Percentiles rank a stretch among this genome's conserved stretches.
These are phyloP conservation scores for Phanerodontia chrysosporium DNA, from an alignment of 768 basidiomycete species.

Conservation along the genomic window DNA sequence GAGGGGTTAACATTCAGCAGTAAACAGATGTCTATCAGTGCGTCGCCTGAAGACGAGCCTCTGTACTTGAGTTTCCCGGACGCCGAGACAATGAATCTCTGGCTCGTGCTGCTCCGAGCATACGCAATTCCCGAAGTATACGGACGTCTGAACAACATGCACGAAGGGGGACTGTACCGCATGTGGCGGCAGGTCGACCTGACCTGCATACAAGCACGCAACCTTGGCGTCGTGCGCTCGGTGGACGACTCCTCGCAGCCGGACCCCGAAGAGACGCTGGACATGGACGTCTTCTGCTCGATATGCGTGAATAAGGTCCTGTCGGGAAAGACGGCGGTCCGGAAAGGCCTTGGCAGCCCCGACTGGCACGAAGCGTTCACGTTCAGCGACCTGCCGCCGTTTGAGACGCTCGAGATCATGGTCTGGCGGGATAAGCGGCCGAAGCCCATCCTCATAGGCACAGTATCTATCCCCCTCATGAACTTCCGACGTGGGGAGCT, in stretches of 20 bases:
- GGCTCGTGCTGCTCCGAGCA: constrained; percentile 77
- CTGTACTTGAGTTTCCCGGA: constrained; percentile 72
- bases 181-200: constrained; percentile 85
- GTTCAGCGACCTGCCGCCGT: constrained; percentile 75
- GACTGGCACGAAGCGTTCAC: constrained; percentile 83
- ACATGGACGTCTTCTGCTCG: constrained; percentile 75
- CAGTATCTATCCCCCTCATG: constrained; percentile 55
- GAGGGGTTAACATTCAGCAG: background rate
- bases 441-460: constrained; percentile 57
- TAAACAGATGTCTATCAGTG: constrained; percentile 61
- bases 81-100: constrained; percentile 60
- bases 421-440: constrained; percentile 64
- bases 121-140: constrained; percentile 81
- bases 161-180: constrained; percentile 74
- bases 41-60: constrained; percentile 50
- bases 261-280: constrained; percentile 40
- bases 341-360: constrained; percentile 58
- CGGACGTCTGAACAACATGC: constrained; percentile 49
- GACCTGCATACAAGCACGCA: constrained; percentile 68
- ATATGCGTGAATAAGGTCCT: constrained; percentile 64
- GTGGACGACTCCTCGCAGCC: constrained; percentile 21
- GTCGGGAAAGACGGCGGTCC: constrained; percentile 71
- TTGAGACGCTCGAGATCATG: constrained; percentile 62
- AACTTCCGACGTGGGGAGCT: constrained; percentile 72
- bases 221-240: constrained; percentile 52